These are phyloP conservation scores for Scheffersomyces parashehatae DNA, from an alignment of 1,139 yeast species.

Conservation along the genomic window DNA sequence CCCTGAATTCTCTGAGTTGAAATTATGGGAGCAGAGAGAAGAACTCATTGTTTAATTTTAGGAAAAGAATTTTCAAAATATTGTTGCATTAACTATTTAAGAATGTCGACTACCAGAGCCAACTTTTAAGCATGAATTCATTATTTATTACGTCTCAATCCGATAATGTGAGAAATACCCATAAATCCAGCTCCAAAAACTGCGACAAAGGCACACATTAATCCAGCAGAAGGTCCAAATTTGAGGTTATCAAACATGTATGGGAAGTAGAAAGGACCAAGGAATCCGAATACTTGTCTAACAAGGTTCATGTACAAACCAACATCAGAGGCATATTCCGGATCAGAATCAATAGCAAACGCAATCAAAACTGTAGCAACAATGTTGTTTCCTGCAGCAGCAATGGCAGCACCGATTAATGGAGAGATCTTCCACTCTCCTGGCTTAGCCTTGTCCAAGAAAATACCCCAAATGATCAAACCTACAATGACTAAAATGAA, in stretches of 20 bases:
- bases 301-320: slow-evolving; percentile 17
- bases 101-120: neutral
- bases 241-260: slow-evolving; percentile 19
- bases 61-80: too few relatives aligned
- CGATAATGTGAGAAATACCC: slow-evolving; percentile 7
- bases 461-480: slow-evolving; percentile 23
- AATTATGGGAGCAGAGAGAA: too few relatives aligned
- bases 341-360: slow-evolving; percentile 17
- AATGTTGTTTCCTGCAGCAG: slow-evolving; percentile 25
- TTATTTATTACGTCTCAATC: neutral
- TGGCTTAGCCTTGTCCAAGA: slow-evolving; percentile 17
- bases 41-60: too few relatives aligned
- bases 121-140: neutral
- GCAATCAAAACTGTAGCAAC: slow-evolving; percentile 22
- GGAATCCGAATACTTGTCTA: slow-evolving; percentile 19
- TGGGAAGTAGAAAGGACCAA: slow-evolving; percentile 29
- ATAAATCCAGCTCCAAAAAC: slow-evolving; percentile 9
- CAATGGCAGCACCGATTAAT: slow-evolving; percentile 24
- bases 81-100: neutral
- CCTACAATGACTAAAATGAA: slow-evolving; percentile 21
- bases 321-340: slow-evolving; percentile 15
- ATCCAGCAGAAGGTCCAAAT: slow-evolving; percentile 14
- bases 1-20: too few relatives aligned
- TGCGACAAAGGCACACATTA: slow-evolving; percentile 11
- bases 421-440: slow-evolving; percentile 24